A percentile compares a stretch with the other conserved stretches of the same genome.
Evolutionary conservation across 495 filamentous ascomycete genomes (phyloP).

Genomic region (Aspergillus campestris): DNA sequence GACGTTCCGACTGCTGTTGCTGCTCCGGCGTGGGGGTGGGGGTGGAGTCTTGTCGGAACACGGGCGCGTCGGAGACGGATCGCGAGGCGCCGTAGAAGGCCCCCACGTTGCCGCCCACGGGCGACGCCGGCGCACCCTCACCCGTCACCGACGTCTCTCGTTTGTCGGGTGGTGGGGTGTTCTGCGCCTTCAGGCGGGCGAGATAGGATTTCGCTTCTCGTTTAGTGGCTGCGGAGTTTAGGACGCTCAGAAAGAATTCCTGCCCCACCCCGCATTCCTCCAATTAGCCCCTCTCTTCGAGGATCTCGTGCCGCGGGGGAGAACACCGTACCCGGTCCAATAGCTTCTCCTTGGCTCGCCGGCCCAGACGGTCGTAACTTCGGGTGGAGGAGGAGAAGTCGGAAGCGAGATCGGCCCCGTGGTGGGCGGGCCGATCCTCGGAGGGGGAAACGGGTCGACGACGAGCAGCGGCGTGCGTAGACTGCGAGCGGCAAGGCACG

Average conservation of each 20-base stretch:
- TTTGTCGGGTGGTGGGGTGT: constrained; percentile 10
- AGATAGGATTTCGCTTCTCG: constrained; percentile 86
- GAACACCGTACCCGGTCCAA: constrained; percentile 30
- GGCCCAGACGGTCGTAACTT: constrained; percentile 30
- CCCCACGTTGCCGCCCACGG: constrained; percentile 51
- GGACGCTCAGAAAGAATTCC: constrained; percentile 76
- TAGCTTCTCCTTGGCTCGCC: constrained; percentile 40
- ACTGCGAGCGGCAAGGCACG: too few relatives aligned
- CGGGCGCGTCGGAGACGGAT: constrained; percentile 54
- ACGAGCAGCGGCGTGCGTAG: not conserved
- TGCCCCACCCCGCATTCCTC: constrained; percentile 19
- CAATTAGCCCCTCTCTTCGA: not conserved
- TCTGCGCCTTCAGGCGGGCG: constrained; percentile 57
- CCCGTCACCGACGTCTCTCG: not conserved
- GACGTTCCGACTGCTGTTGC: constrained; percentile 24
- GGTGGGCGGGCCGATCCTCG: constrained; percentile 16
- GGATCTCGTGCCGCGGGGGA: not conserved
- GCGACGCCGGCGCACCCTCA: constrained; percentile 14
- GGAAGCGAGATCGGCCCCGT: constrained; percentile 30
- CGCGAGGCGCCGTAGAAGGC: constrained; percentile 51
- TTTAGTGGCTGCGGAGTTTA: constrained; percentile 79
- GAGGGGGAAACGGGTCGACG: constrained; percentile 14
- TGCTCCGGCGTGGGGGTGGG: constrained; percentile 25
- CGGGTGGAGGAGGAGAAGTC: constrained; percentile 28
- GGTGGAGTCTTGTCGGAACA: constrained; percentile 46